Conservation (phyloP, 2,329 filamentous ascomycete genomes). For the Pestalotiopsis sp. region DNA sequence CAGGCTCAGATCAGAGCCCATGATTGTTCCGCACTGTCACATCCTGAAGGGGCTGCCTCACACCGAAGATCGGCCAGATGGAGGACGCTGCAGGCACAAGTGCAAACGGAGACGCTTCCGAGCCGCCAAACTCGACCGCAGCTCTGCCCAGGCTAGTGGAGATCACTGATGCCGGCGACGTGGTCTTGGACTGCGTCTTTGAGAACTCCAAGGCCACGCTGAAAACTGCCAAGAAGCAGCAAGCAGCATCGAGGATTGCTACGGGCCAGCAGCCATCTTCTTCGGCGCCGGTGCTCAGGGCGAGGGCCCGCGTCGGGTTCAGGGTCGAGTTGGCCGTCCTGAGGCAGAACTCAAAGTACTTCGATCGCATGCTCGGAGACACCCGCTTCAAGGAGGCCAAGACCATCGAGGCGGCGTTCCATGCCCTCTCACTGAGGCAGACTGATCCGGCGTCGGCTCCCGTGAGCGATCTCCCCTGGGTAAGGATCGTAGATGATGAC, state of each 20-base stretch:
- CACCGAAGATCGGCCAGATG: constrained; percentile 35
- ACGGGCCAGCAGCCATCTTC: constrained; percentile 19
- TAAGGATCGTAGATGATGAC: constrained; percentile 69
- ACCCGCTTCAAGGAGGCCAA: constrained; percentile 65
- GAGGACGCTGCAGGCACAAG: constrained; percentile 23
- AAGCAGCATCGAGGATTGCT: constrained; percentile 27
- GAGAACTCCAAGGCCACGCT: constrained; percentile 57
- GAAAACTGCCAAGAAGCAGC: constrained; percentile 44
- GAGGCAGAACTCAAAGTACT: constrained; percentile 67
- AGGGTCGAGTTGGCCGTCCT: constrained; percentile 61
- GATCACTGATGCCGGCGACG: constrained; percentile 61
- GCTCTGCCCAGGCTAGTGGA: constrained; percentile 42
- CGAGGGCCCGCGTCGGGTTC: constrained; percentile 50
- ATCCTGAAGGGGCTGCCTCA: constrained; percentile 35
- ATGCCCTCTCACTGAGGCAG: constrained; percentile 47
- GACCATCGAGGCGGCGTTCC: constrained; percentile 53
- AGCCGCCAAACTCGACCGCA: constrained; percentile 12
- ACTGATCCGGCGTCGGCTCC: constrained; percentile 51
- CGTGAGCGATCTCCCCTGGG: constrained; percentile 57
- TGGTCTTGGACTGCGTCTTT: constrained; percentile 68
- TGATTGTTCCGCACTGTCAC: constrained; percentile 26
- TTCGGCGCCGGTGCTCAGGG: constrained; percentile 32
- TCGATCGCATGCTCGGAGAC: constrained; percentile 66
- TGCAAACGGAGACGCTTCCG: constrained; percentile 20
- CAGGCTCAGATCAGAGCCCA: constrained; percentile 23